Evolutionary conservation across 1,284 basidiomycete species (phyloP).

Genomic region (Malassezia slooffiae): DNA sequence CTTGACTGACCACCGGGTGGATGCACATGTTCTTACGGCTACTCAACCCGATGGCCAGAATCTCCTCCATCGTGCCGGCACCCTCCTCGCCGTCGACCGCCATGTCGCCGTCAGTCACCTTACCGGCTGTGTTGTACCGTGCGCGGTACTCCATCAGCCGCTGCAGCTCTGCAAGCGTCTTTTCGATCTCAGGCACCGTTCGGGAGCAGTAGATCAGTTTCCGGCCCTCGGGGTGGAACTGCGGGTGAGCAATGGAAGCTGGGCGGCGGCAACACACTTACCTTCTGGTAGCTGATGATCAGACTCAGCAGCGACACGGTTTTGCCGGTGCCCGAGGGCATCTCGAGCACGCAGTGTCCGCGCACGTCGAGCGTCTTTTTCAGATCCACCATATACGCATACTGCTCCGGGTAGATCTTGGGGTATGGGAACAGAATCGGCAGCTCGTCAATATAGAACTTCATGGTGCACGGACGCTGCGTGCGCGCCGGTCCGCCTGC

Average conservation of each 20-base stretch:
- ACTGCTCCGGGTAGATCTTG: constrained; percentile 65
- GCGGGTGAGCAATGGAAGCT: neutral
- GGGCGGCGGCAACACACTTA: constrained; percentile 41
- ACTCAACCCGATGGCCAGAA: constrained; percentile 82
- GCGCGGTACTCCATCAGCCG: constrained; percentile 79
- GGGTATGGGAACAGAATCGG: constrained; percentile 48
- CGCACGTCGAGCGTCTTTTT: constrained; percentile 87
- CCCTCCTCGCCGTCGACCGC: constrained; percentile 57
- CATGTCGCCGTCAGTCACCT: constrained; percentile 51
- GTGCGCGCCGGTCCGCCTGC: no score
- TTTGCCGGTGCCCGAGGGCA: constrained; percentile 99
- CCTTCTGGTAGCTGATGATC: constrained; percentile 97
- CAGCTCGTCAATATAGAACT: constrained; percentile 88
- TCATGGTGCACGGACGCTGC: no score
- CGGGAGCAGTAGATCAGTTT: constrained; percentile 99
- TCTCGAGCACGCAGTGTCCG: constrained; percentile 93
- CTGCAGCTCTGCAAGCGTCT: constrained; percentile 90
- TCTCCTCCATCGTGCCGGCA: constrained; percentile 50
- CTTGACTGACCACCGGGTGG: constrained; percentile 85
- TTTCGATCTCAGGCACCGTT: constrained; percentile 99
- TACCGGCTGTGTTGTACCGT: constrained; percentile 16
- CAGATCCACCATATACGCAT: constrained; percentile 96
- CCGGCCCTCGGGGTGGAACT: constrained; percentile 82
- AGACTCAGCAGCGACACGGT: constrained; percentile 90
- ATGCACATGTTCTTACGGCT: constrained; percentile 94